Base-by-base conservation (phyloP, 495 filamentous ascomycete genomes). In the Glonium stellatum region DNA sequence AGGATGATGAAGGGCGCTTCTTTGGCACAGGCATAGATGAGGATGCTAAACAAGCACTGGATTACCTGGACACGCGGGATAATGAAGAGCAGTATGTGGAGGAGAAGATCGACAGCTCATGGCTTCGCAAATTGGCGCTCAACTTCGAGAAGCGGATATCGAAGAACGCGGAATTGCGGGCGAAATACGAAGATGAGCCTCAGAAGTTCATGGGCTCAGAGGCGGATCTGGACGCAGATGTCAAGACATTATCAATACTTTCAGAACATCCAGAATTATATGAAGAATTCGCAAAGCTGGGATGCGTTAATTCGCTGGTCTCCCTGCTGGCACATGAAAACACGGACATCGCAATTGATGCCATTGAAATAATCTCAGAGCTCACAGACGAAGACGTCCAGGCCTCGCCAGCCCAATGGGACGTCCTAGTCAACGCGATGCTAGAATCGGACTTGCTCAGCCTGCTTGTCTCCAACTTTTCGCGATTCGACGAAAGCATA, bases 1-100 rank as follows among this genome's bases (percentile, higher is more conserved):
- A 95, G 67, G 92, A 96, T 68, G 88, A 95, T 55, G 93, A 92
- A 59, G 92, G 92, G 0, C 84, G 93, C 51, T 99, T 99, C 77
- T 97, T 95, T 67, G 93, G 92, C 46, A 89, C 90, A 57, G 93
- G 93, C 46, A 85, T 97, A 63, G 88, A 87, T 27, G 80, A 82
- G 34, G 80, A 87, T 57, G 90, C 93, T 58, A 84, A 82, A 3
- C 83, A 92, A 59, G 89, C 91, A n/a, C 81, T 99, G 69, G 86
- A 97, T 70, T 97, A 87, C 70, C 84, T 99, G 47, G 88, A 93
- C 54, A 78, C 82, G 49, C 77, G 82, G 44, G 86, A 90, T 53
- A 71, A 69, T 56, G 82, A 82, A 11, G 79, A 82, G 39, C 70
- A 72, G 21, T 70, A 77, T 58, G 59, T 77, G 76, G 76, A 81